Evolutionary conservation across 2,329 filamentous ascomycete genomes (phyloP).

Genomic region (Penicillium sp.): DNA sequence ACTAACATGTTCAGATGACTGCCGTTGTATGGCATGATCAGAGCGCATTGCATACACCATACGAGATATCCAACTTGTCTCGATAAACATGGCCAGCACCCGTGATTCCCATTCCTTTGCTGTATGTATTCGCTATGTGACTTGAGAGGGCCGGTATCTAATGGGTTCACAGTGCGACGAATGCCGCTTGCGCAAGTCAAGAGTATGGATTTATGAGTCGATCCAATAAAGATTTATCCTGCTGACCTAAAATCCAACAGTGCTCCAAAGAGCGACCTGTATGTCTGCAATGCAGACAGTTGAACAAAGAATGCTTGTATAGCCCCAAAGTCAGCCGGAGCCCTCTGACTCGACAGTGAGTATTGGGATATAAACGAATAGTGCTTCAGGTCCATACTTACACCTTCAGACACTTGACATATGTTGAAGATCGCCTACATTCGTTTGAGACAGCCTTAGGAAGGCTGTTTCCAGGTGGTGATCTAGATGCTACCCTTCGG

Average conservation of each 20-base stretch:
- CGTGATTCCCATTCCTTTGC: slow-evolving; percentile 45
- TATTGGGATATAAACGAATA: slow-evolving; percentile 8
- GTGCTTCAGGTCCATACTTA: slow-evolving; percentile 15
- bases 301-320: slow-evolving; percentile 45
- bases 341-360: slow-evolving; percentile 46
- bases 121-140: slow-evolving; percentile 29
- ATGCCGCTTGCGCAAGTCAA: slow-evolving; percentile 43
- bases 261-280: slow-evolving; percentile 46
- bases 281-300: slow-evolving; percentile 42
- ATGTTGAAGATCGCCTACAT: slow-evolving; percentile 43
- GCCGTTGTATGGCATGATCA: slow-evolving; percentile 33
- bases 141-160: slow-evolving; percentile 9
- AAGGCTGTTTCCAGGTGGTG: slow-evolving; percentile 42
- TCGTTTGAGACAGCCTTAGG: slow-evolving; percentile 41
- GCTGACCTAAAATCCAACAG: slow-evolving; percentile 20
- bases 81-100: slow-evolving; percentile 42
- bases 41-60: slow-evolving; percentile 29
- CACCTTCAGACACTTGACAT: slow-evolving; percentile 38
- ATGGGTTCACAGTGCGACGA: slow-evolving; percentile 38
- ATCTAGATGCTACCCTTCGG: slow-evolving; percentile 41
- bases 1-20: slow-evolving; percentile 36
- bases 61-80: slow-evolving; percentile 22
- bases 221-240: not conserved
- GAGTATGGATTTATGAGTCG: slow-evolving; percentile 25
- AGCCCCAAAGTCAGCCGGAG: slow-evolving; percentile 46